phyloP scores from a whole-genome alignment of 768 basidiomycete genomes.

The Russula sp. region DNA sequence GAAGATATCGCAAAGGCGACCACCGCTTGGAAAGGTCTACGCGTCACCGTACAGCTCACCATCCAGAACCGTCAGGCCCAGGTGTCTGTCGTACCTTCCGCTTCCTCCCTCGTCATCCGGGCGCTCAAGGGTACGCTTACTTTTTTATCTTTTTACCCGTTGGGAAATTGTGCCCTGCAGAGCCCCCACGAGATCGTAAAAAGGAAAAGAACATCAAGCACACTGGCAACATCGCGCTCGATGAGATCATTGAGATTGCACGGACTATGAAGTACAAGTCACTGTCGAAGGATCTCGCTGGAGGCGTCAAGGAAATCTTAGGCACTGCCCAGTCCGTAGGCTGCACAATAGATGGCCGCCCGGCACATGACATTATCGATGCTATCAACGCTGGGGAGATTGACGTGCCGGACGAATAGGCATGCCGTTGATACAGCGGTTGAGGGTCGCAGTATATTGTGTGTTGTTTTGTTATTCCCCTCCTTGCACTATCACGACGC shows the following conservation, averaged over 20 bases:
- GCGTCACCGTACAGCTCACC: slow-evolving; percentile 96
- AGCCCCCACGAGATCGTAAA: slow-evolving; percentile 98
- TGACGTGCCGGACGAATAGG: slow-evolving; percentile 80
- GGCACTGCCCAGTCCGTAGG: slow-evolving; percentile 96
- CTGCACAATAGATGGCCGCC: slow-evolving; percentile 91
- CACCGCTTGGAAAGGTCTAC: slow-evolving; percentile 97
- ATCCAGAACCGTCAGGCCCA: slow-evolving; percentile 99
- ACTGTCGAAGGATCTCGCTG: slow-evolving; percentile 83
- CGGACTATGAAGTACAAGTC: slow-evolving; percentile 95
- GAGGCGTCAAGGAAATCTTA: slow-evolving; percentile 93
- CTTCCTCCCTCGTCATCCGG: slow-evolving; percentile 94
- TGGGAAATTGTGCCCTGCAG: slow-evolving; percentile 33
- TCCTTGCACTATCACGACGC: slow-evolving; percentile 7
- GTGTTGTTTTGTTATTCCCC: slow-evolving; percentile 14
- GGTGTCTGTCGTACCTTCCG: slow-evolving; percentile 94
- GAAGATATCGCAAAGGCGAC: slow-evolving; percentile 99
- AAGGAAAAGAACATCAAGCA: slow-evolving; percentile 99
- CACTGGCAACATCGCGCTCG: slow-evolving; percentile 85
- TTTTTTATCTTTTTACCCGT: neutral
- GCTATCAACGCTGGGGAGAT: slow-evolving; percentile 77
- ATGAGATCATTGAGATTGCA: slow-evolving; percentile 92
- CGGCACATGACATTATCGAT: slow-evolving; percentile 90
- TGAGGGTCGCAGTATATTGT: slow-evolving; percentile 1
- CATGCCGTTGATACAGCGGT: slow-evolving; percentile 1
- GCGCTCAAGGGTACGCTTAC: slow-evolving; percentile 85